A percentile compares a stretch with the other conserved stretches of the same genome.
Evolutionary conservation across 108 stramenopile genomes (phyloP).

Genomic region (Nitzschia palea): DNA sequence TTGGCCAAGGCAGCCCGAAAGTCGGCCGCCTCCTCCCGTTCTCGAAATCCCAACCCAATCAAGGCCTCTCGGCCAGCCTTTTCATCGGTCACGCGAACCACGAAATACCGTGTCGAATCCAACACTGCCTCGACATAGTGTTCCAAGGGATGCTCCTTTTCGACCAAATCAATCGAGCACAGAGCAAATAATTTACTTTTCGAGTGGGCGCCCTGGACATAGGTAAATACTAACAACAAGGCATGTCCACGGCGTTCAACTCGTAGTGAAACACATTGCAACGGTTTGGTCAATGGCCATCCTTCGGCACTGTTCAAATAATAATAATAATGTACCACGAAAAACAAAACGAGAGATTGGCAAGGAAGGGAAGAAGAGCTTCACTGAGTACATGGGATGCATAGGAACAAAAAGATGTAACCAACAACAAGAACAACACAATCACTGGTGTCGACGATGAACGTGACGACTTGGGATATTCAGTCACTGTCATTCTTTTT

Average conservation of each 20-base stretch:
- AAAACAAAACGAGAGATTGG: too few species aligned
- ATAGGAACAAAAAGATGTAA: too few species aligned
- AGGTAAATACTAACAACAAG: constrained; percentile 52
- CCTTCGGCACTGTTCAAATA: constrained; percentile 43
- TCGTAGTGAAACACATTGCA: constrained; percentile 49
- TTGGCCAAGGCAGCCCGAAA: constrained; percentile 73
- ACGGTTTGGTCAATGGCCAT: constrained; percentile 49
- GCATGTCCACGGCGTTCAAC: constrained; percentile 48
- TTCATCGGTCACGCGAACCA: constrained; percentile 67
- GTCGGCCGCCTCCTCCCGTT: constrained; percentile 78
- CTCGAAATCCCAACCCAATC: constrained; percentile 83
- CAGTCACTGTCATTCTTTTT: too few species aligned
- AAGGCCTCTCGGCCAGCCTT: constrained; percentile 65
- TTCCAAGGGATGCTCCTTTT: constrained; percentile 45
- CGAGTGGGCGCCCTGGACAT: constrained; percentile 27
- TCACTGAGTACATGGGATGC: too few species aligned
- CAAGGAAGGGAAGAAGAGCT: too few species aligned
- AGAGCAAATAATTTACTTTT: constrained; percentile 40
- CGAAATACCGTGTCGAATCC: constrained; percentile 84
- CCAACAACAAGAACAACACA: too few species aligned
- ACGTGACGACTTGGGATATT: too few species aligned
- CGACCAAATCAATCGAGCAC: constrained; percentile 39
- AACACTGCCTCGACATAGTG: constrained; percentile 77
- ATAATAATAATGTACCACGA: too few species aligned
- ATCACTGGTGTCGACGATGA: too few species aligned